These are phyloP conservation scores for Fusarium mangiferae DNA, from an alignment of 2,329 filamentous ascomycete species.

Conservation along the genomic window DNA sequence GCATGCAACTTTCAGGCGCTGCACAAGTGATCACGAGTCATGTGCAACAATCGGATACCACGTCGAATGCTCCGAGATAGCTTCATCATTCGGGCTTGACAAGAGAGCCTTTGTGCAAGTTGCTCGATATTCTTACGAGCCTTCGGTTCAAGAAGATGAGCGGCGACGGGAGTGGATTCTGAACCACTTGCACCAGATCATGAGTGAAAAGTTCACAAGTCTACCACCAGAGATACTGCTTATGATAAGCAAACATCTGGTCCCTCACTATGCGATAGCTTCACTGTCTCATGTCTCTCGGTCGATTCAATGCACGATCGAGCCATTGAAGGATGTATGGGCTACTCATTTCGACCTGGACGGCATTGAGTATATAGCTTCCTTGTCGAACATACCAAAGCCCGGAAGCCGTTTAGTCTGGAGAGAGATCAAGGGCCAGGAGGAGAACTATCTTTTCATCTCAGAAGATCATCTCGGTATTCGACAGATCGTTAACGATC, in stretches of 20 bases:
- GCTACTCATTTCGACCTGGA: slow-evolving; percentile 17
- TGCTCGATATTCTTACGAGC: slow-evolving; percentile 23
- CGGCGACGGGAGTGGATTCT: slow-evolving; percentile 11
- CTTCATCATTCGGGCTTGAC: background rate
- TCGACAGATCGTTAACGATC: slow-evolving; percentile 2
- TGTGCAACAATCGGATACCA: slow-evolving; percentile 26
- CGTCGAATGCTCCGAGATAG: slow-evolving; percentile 12
- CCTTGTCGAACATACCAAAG: slow-evolving; percentile 10
- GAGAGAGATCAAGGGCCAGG: background rate
- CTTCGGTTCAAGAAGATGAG: slow-evolving; percentile 1
- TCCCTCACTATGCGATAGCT: slow-evolving; percentile 15
- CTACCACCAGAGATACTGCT: slow-evolving; percentile 15
- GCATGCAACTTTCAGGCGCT: slow-evolving; percentile 10
- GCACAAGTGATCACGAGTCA: slow-evolving; percentile 11
- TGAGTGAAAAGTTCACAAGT: background rate
- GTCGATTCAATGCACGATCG: background rate
- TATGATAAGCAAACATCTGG: slow-evolving; percentile 3
- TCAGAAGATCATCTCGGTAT: slow-evolving; percentile 31
- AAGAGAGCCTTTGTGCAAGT: slow-evolving; percentile 1
- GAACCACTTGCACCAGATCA: background rate
- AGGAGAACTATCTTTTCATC: slow-evolving; percentile 2
- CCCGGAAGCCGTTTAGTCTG: slow-evolving; percentile 4
- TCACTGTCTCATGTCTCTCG: background rate
- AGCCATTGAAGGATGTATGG: slow-evolving; percentile 18
- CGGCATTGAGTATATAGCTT: slow-evolving; percentile 19